Conservation (phyloP, 306 rosid species). For the Comarum palustre region DNA sequence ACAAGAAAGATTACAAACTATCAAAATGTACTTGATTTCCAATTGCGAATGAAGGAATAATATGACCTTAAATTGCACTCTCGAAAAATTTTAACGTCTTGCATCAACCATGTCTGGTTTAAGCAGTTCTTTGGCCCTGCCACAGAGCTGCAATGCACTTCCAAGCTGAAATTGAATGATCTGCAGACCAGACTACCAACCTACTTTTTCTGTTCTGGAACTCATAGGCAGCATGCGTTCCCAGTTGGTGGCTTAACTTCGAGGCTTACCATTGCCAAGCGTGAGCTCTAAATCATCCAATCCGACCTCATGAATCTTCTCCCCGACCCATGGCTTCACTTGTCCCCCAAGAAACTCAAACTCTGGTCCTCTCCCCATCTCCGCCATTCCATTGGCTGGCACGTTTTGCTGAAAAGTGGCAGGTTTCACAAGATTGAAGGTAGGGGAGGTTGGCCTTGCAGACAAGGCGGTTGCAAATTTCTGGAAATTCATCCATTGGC, state of each 20-base stretch:
- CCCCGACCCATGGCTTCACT: conserved; percentile 92
- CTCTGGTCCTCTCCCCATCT: conserved; percentile 44
- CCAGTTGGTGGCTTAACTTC: conserved; percentile 25
- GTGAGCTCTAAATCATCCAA: conserved; percentile 87
- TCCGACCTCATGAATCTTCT: conserved; percentile 78
- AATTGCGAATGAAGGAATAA: conserved; percentile 17
- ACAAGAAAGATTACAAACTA: conserved; percentile 9
- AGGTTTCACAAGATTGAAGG: conserved; percentile 64
- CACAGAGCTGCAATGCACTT: conserved; percentile 16
- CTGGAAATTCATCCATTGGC: conserved; percentile 67
- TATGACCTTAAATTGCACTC: conserved; percentile 5
- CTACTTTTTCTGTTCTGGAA: conserved; percentile 15
- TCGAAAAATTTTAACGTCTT: not conserved
- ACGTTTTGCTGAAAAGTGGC: conserved; percentile 26
- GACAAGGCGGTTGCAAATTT: conserved; percentile 47
- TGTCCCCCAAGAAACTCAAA: conserved; percentile 49
- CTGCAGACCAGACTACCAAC: conserved; percentile 25
- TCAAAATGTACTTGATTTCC: conserved; percentile 14
- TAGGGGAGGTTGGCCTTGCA: conserved; percentile 58
- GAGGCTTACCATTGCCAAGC: conserved; percentile 63
- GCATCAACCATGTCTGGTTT: conserved; percentile 18
- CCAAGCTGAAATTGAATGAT: conserved; percentile 25
- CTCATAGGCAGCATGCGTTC: conserved; percentile 13
- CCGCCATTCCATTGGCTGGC: conserved; percentile 38
- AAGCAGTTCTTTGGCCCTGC: conserved; percentile 14